Percentiles rank a stretch among this genome's conserved stretches.
Evolutionary conservation across 768 basidiomycete genomes (phyloP).

Genomic region (Agrocybe chaxingu): DNA sequence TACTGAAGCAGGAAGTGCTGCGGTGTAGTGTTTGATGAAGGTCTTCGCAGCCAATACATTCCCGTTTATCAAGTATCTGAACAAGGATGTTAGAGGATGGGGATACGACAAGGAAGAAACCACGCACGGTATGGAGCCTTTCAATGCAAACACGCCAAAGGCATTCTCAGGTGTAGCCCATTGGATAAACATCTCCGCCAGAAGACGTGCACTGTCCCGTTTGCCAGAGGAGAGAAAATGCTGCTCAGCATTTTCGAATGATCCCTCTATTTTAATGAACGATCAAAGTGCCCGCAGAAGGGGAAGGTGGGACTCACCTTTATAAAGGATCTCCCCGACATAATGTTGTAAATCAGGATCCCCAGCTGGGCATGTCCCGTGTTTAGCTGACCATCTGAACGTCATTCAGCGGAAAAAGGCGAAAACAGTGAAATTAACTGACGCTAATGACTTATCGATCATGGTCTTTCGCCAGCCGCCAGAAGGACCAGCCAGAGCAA

Average conservation of each 20-base stretch:
- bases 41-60: slow-evolving; percentile 91
- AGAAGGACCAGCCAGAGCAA: slow-evolving; percentile 75
- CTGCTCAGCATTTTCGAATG: slow-evolving; percentile 70
- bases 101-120: not conserved
- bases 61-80: slow-evolving; percentile 76
- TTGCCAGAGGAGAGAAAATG: slow-evolving; percentile 86
- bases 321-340: slow-evolving; percentile 82
- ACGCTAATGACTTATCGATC: slow-evolving; percentile 83
- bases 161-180: slow-evolving; percentile 58
- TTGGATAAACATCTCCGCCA: slow-evolving; percentile 83
- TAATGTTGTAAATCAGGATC: slow-evolving; percentile 89
- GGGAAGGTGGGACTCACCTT: slow-evolving; percentile 47
- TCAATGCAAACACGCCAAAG: slow-evolving; percentile 77
- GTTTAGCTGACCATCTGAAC: slow-evolving; percentile 80
- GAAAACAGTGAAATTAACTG: slow-evolving; percentile 25
- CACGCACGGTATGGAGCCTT: slow-evolving; percentile 82
- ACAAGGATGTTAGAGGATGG: not conserved
- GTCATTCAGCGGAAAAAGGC: slow-evolving; percentile 14
- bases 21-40: slow-evolving; percentile 82
- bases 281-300: not conserved
- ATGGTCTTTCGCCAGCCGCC: slow-evolving; percentile 91
- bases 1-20: slow-evolving; percentile 51
- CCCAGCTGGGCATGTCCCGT: slow-evolving; percentile 77
- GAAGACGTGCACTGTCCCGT: slow-evolving; percentile 81
- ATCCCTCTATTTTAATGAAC: slow-evolving; percentile 51